These are phyloP conservation scores for Arxiozyma bovina DNA, from an alignment of 1,139 yeast species.

Conservation along the genomic window DNA sequence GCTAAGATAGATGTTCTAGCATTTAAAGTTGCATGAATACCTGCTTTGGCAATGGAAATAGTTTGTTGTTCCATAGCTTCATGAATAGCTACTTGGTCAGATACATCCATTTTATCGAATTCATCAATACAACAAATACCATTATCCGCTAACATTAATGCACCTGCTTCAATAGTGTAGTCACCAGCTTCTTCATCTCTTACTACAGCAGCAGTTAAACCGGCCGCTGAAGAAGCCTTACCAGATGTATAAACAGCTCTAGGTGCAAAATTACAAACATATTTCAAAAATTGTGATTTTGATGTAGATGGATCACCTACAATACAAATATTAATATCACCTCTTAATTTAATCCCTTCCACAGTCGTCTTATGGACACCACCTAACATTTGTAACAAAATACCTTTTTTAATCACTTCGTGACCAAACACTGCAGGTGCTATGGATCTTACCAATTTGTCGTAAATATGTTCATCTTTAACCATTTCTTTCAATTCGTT, in stretches of 20 bases:
- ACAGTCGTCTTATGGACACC: constrained; percentile 94
- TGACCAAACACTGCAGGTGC: constrained; percentile 98
- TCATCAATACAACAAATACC: constrained; percentile 99
- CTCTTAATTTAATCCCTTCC: constrained; percentile 92
- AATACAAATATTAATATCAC: constrained; percentile 92
- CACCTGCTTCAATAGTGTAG: constrained; percentile 97
- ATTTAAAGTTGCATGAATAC: constrained; percentile 93
- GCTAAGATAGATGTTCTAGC: constrained; percentile 95
- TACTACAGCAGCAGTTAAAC: constrained; percentile 96
- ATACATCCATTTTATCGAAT: constrained; percentile 93
- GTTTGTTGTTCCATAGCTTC: constrained; percentile 99
- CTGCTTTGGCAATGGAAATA: constrained; percentile 95
- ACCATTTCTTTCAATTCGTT: constrained; percentile 86
- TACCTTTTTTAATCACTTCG: constrained; percentile 87
- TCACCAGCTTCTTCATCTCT: constrained; percentile 97
- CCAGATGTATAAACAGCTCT: constrained; percentile 97
- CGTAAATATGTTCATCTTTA: constrained; percentile 76
- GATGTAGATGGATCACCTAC: constrained; percentile 99
- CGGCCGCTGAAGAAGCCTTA: constrained; percentile 98
- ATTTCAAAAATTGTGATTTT: constrained; percentile 89
- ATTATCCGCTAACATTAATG: constrained; percentile 95
- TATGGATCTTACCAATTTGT: constrained; percentile 76
- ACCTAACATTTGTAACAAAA: constrained; percentile 78
- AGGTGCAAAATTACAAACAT: constrained; percentile 86
- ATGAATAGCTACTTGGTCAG: constrained; percentile 97